Conservation (phyloP, 805 yeast genomes). For the Nakazawaea peltata region DNA sequence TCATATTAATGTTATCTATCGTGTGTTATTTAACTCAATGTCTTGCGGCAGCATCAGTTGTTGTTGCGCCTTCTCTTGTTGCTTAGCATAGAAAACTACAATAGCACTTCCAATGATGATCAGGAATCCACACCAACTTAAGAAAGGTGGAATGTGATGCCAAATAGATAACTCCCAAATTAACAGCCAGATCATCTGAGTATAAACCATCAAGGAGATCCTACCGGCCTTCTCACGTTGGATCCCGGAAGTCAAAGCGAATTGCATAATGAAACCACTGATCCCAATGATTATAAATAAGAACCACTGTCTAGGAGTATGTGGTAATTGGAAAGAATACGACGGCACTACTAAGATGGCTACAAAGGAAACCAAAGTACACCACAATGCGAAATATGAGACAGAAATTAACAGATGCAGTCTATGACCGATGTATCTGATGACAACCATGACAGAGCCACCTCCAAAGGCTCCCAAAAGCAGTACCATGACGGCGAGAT, state of each 20-base stretch:
- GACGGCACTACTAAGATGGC: slow-evolving; percentile 52
- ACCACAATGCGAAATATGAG: slow-evolving; percentile 60
- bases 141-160: slow-evolving; percentile 62
- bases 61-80: slow-evolving; percentile 17
- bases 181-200: slow-evolving; percentile 72
- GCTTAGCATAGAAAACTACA: slow-evolving; percentile 46
- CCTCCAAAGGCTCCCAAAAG: slow-evolving; percentile 65
- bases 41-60: background rate
- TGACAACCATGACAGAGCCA: slow-evolving; percentile 57
- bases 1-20: too few relatives aligned
- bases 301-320: slow-evolving; percentile 55
- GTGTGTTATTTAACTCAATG: slow-evolving; percentile 1
- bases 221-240: slow-evolving; percentile 76
- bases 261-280: slow-evolving; percentile 80
- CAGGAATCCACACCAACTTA: slow-evolving; percentile 62
- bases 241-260: slow-evolving; percentile 70
- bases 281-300: slow-evolving; percentile 56
- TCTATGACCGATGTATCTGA: slow-evolving; percentile 65
- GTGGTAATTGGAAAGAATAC: slow-evolving; percentile 53
- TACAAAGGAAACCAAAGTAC: slow-evolving; percentile 44
- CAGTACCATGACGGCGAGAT: slow-evolving; percentile 58
- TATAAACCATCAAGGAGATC: slow-evolving; percentile 67
- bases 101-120: slow-evolving; percentile 63
- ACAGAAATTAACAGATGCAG: slow-evolving; percentile 82
- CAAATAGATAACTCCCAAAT: slow-evolving; percentile 67